These are phyloP conservation scores for Millerozyma miso DNA, from an alignment of 805 yeast species.

Conservation along the genomic window DNA sequence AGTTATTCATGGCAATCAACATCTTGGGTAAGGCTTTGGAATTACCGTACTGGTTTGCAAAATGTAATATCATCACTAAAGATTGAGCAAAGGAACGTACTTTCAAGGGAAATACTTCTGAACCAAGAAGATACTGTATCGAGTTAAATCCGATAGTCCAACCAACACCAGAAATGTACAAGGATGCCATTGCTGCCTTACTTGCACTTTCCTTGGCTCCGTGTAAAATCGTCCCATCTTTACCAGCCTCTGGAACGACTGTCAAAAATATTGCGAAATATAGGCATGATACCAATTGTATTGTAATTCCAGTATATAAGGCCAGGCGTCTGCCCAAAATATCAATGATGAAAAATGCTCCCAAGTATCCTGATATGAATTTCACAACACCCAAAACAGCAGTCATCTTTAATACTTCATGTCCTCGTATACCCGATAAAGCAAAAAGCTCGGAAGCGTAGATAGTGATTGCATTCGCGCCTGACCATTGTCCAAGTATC, in stretches of 20 bases:
- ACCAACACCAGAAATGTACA: constrained; percentile 49
- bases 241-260: constrained; percentile 42
- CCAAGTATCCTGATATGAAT: constrained; percentile 42
- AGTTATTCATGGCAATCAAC: constrained; percentile 41
- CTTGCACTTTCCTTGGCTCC: constrained; percentile 34
- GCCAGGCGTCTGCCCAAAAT: constrained; percentile 49
- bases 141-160: constrained; percentile 61
- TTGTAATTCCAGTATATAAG: constrained; percentile 43
- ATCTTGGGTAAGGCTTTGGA: constrained; percentile 52
- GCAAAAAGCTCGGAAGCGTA: constrained; percentile 52
- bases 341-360: constrained; percentile 54
- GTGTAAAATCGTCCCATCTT: constrained; percentile 22
- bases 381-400: constrained; percentile 53
- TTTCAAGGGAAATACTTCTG: constrained; percentile 52
- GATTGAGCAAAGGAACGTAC: constrained; percentile 48
- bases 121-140: constrained; percentile 49
- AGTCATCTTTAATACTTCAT: constrained; percentile 42
- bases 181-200: constrained; percentile 46
- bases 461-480: constrained; percentile 52
- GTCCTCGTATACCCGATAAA: constrained; percentile 43
- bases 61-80: constrained; percentile 52
- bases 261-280: constrained; percentile 46
- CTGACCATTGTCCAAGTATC: constrained; percentile 56
- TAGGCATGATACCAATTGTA: constrained; percentile 41
- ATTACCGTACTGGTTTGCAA: constrained; percentile 54